A percentile compares a stretch with the other conserved stretches of the same genome.
Conservation (phyloP, 768 basidiomycete species). For the Xerocomellus dryophilus region DNA sequence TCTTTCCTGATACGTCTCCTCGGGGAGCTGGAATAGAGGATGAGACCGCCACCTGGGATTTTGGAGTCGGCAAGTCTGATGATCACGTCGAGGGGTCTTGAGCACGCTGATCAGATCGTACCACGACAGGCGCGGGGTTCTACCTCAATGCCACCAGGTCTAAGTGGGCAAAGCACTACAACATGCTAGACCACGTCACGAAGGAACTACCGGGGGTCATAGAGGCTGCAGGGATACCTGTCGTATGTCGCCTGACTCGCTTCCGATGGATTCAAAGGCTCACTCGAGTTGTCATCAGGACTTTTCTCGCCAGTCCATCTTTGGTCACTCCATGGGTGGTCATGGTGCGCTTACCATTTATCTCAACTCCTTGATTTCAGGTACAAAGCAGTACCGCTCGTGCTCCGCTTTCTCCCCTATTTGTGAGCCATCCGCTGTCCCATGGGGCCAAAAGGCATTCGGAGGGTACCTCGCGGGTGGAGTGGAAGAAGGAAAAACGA, state of each 20-base stretch:
- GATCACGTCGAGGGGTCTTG: background rate
- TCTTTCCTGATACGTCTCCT: slow-evolving; percentile 93
- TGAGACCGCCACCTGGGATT: slow-evolving; percentile 83
- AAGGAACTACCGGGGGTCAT: slow-evolving; percentile 82
- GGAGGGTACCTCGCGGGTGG: slow-evolving; percentile 77
- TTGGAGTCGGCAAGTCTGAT: slow-evolving; percentile 64
- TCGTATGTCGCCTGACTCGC: slow-evolving; percentile 49
- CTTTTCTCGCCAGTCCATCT: slow-evolving; percentile 77
- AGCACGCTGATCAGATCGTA: slow-evolving; percentile 1
- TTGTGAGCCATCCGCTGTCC: slow-evolving; percentile 78
- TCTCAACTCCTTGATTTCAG: slow-evolving; percentile 56
- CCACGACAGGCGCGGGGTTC: slow-evolving; percentile 72
- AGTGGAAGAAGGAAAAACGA: slow-evolving; percentile 64
- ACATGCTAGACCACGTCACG: slow-evolving; percentile 85
- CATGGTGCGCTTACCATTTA: slow-evolving; percentile 93
- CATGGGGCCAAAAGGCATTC: slow-evolving; percentile 95
- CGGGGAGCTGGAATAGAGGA: slow-evolving; percentile 85
- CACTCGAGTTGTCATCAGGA: slow-evolving; percentile 50
- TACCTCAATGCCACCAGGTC: slow-evolving; percentile 88
- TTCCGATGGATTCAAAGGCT: background rate
- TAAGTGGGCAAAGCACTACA: slow-evolving; percentile 71
- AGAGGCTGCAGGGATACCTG: slow-evolving; percentile 65
- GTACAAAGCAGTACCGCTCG: slow-evolving; percentile 71
- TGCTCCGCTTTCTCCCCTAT: slow-evolving; percentile 88
- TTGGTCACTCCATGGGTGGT: slow-evolving; percentile 98